Evolutionary conservation across 768 basidiomycete species (phyloP), one percentile per base, ranked within the genome.

Genomic region (Mycena vitilis): DNA sequence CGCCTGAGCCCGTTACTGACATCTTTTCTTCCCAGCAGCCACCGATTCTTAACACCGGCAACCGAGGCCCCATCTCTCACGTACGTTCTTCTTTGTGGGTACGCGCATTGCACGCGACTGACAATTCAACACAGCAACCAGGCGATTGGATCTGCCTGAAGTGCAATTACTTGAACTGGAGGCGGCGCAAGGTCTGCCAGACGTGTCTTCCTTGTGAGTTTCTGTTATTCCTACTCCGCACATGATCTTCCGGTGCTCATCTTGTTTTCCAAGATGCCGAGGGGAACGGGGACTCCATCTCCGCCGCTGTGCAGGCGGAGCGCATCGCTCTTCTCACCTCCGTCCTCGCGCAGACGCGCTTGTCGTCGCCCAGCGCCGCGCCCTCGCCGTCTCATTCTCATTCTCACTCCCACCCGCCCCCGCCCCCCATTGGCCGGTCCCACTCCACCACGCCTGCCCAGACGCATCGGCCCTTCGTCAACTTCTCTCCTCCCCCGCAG

Each of bases 131-230:
- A 61, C 72, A 86, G 85, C 91, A 92, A 83, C 91, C 91, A 8
- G 91, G 91, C 20, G 91, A 92, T 81, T 92, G 91, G 94, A 85
- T 93, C 63, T 95, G 94, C 79, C 82, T 84, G 71, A 93, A 91
- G 76, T 95, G 94, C 78, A 91, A 92, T 75, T 95, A 95, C 80
- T 79, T 94, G 71, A 95, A 95, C 77, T 95, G 94, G 94, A 85
- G 94, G 71, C 81, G 94, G 65, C 82, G 94, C 63, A 95, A 95
- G 79, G 94, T 95, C 66, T 95, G 94, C 81, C 94, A 95, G 83
- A 94, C 92, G 12, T 95, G 94, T 79, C 87, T 88, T 68, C 93
- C 94, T 55, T 95, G 92, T 93, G 74, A 71, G 90, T 85, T 66
- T 66, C 65, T 30, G 47, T 53, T 37, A 44, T 53, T 58, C 30